phyloP scores from a whole-genome alignment of 2,329 filamentous ascomycete genomes.

The Microcyclosporella mali region DNA sequence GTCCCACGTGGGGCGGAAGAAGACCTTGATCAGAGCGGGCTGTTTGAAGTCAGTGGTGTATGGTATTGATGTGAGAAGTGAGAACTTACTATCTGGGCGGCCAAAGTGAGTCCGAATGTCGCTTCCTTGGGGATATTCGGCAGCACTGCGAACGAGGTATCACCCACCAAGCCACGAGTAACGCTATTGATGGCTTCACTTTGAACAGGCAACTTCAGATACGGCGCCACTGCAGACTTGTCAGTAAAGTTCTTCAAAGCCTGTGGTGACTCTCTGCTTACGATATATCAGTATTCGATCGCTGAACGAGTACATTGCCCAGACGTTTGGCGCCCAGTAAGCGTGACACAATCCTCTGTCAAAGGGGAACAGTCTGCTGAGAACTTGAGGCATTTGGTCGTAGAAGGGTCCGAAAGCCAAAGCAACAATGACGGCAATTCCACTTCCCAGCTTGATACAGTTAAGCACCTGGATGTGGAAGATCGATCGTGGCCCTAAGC shows the following conservation, averaged over 20 bases:
- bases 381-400: constrained; percentile 76
- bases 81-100: constrained; percentile 62
- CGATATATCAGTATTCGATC: constrained; percentile 77
- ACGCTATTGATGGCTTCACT: constrained; percentile 74
- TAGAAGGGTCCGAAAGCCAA: constrained; percentile 89
- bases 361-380: constrained; percentile 86
- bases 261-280: constrained; percentile 43
- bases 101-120: constrained; percentile 76
- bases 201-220: constrained; percentile 68
- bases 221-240: constrained; percentile 62
- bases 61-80: neutral
- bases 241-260: constrained; percentile 2
- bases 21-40: constrained; percentile 74
- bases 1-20: constrained; percentile 74
- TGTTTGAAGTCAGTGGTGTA: constrained; percentile 21
- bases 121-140: constrained; percentile 74
- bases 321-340: constrained; percentile 96
- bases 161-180: constrained; percentile 85
- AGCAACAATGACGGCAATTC: constrained; percentile 65
- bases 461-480: constrained; percentile 73
- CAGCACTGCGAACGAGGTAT: constrained; percentile 88
- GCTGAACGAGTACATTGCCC: constrained; percentile 91
- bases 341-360: constrained; percentile 90
- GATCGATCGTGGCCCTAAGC: constrained; percentile 68
- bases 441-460: constrained; percentile 71